Evolutionary conservation across 2,329 filamentous ascomycete species (phyloP), one percentile per base, ranked within the genome.

Genomic region (Sporothrix pallida): DNA sequence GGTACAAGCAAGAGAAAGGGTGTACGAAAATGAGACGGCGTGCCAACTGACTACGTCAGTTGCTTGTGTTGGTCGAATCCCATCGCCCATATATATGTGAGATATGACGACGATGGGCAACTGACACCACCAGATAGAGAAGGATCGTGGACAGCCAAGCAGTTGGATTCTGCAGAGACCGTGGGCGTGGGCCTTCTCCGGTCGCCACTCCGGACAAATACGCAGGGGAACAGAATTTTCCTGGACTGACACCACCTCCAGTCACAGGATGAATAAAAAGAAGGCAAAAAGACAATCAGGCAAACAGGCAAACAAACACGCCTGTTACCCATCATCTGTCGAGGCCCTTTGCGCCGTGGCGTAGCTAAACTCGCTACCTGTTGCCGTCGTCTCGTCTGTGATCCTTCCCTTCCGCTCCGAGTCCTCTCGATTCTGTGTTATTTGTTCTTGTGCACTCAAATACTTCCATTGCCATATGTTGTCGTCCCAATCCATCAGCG

Each of bases 151-250:
- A 42, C 15, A 65, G 44, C 23, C 44, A 17, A 68, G 63, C 46
- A 17, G 20, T 7, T 52, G 44, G 42, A 26, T 37, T 50, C 46
- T 37, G 65, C 42, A 68, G 23, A 52, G 65, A 20, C 65, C 8
- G 20, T 68, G 3, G 46, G 23, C 13, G 10, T 68, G 65, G 23
- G 46, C 46, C 65, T 50, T 52, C 65, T 50, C 50, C 67, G 67
- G 67, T 52, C 50, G 67, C 67, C 48, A 70, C 50, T 26, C 3
- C 26, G 17, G 67, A 70, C 48, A 56, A 44, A 26, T 58, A 70
- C 20, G 46, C 46, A 67, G 44, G 63, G 63, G 13, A 50, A 5
- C 31, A 6, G 31, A 37, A 37, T 37, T 37, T 7, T 37, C 31
- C 31, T 37, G 31, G 4, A 37, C 31, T 5, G 31, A 37, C 31